Evolutionary conservation across 257 asterid species (phyloP), one percentile per base, ranked within the genome.

Genomic region (Solanum corneliomulleri): DNA sequence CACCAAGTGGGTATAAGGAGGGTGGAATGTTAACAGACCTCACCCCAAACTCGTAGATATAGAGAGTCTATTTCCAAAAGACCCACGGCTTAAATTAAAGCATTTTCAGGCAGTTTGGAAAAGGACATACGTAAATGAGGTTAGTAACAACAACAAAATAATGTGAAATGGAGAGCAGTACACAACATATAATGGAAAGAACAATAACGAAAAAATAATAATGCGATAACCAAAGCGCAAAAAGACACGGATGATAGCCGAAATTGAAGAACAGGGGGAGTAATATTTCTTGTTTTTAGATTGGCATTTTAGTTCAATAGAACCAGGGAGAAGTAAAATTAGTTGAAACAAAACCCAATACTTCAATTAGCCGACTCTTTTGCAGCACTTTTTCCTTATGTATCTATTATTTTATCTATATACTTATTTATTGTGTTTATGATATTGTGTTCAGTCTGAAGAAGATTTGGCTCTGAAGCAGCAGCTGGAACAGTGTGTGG

Each of bases 401-500:
- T 76, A 42, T 76, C 21, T 33, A n/a, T 16, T 8, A 60, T 35
- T 35, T 27, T 16, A 27, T n/a, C 21, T n/a, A 18, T 18, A 69
- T 18, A 11, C 31, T 86, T 23, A 18, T 12, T 78, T 18, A 11
- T 49, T 86, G 10, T 86, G 89, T 80, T 83, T 47, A 29, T 11
- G 66, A 35, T 69, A 44, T 82, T 87, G 62, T n/a, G 33, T 77
- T 44, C 86, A 96, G 99, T 95, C 99, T 72, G 99, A 97, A 90
- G 98, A 96, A 90, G 99, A 97, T 89, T 89, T 94, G 90, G 99
- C 97, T 23, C 86, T 97, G 92, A 97, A 95, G 93, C 96, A 94
- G 88, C 99, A 97, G 78, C 83, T 97, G 91, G 98, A 95, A 92
- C 70, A 95, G 92, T 95, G 95, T 75, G 99, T 97, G 64, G 98